Base-by-base conservation (phyloP, 257 asterid genomes). In the Solanum rostratum region DNA sequence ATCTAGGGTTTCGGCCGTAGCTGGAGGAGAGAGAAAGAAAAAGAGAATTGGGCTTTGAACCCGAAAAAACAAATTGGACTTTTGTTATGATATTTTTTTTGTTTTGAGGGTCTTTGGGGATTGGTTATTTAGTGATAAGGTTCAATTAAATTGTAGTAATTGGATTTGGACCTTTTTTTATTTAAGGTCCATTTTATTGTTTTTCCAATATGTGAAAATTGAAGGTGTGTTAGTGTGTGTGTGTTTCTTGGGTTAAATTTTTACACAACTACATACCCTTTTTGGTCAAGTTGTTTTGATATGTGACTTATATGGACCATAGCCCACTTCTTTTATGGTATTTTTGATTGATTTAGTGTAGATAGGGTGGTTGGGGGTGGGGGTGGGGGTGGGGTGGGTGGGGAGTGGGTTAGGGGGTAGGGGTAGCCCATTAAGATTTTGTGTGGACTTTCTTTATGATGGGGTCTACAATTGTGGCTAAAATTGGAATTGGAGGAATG, bases 131-230 rank as follows among this genome's bases (percentile, higher is more conserved):
- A 81, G 81, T 50, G 94, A 89, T 90, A 88, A 91, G 91, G 92
- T 88, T 90, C 85, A 7, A 84, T 81, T 81, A 78, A 53, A 88
- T 84, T 87, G 90, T 91, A 78, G 91, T 70, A 6, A 91, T 89
- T 94, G 97, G 96, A 92, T 92, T 85, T 93, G 98, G 96, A 92
- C 96, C 93, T 90, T 92, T 22, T 60, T 22, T 22, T 59, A 22
- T 53, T 10, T 9, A n/a, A 92, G 94, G 97, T 93, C 98, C 98
- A 94, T 84, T 84, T 73, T 73, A 45, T 43, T 73, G 54, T 74
- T 22, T 45, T 7, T n/a, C 13, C 41, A 45, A 27, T 46, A 18
- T 74, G 59, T 74, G 59, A 45, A 74, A 74, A 37, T 22, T 14
- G 81, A 74, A 74, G 81, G 81, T 74, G 20, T 46, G 41, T 46